A percentile compares a stretch with the other conserved stretches of the same genome.
These are phyloP conservation scores for Solanum hybrid DNA, from an alignment of 305 asterid species.

Conservation along the genomic window DNA sequence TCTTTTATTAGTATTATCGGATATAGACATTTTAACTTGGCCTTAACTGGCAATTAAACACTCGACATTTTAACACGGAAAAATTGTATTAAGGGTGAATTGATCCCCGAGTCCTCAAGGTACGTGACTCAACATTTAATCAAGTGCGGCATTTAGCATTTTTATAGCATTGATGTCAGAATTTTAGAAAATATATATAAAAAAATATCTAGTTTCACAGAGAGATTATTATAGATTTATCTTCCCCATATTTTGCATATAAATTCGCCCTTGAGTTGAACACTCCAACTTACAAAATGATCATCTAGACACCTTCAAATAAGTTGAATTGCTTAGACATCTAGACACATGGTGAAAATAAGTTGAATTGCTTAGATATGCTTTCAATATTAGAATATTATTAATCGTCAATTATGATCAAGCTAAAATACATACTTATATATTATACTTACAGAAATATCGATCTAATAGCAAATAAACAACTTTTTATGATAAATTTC, in stretches of 20 bases:
- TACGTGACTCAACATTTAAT: not conserved
- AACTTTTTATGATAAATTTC: not conserved
- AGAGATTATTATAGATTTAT: not conserved
- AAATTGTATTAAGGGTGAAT: not conserved
- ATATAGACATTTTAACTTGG: not conserved
- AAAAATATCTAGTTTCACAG: not conserved
- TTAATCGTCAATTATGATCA: not conserved
- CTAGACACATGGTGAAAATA: no score
- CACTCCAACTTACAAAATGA: not conserved
- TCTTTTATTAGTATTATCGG: not conserved
- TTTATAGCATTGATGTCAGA: not conserved
- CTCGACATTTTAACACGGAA: no score
- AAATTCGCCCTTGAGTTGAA: not conserved
- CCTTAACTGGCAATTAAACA: accelerated
- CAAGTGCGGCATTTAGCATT: not conserved
- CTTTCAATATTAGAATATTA: not conserved
- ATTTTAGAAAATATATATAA: not conserved
- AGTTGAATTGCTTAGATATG: not conserved
- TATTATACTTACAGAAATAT: not conserved
- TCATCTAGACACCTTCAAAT: not conserved
- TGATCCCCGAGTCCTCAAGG: not conserved
- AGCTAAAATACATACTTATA: no score
- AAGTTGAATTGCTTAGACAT: not conserved
- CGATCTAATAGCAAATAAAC: not conserved
- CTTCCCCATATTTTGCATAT: not conserved